A percentile compares a stretch with the other conserved stretches of the same genome.
Evolutionary conservation across 306 rosid species (phyloP).

Genomic region (Albizia julibrissin): DNA sequence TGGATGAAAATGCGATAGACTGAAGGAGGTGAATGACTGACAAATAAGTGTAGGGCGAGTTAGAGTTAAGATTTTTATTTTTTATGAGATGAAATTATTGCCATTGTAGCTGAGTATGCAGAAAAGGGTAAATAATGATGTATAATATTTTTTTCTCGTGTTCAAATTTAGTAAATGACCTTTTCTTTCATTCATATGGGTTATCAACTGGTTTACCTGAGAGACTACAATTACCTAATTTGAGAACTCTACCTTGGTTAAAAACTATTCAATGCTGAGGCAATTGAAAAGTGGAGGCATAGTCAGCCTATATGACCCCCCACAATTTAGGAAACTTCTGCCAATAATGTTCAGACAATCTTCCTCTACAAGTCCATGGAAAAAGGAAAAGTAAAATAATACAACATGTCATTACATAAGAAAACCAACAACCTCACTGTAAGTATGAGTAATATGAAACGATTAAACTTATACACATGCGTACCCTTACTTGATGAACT

Average conservation of each 20-base stretch:
- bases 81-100: conserved; percentile 9
- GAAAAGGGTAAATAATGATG: not conserved
- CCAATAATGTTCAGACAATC: no score
- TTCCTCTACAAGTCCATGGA: no score
- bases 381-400: no score
- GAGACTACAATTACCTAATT: conserved; percentile 82
- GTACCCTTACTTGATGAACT: no score
- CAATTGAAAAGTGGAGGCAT: conserved; percentile 30
- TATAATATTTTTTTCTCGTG: conserved; percentile 2
- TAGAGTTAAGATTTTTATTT: not conserved
- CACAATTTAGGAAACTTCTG: no score
- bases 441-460: no score
- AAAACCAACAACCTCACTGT: no score
- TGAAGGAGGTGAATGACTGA: conserved; percentile 8
- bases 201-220: conserved; percentile 98
- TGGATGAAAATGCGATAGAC: conserved; percentile 24
- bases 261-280: conserved; percentile 93
- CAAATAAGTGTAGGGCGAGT: not conserved
- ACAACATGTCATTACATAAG: no score
- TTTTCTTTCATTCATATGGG: conserved; percentile 45
- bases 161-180: not conserved
- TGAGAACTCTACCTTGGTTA: conserved; percentile 96
- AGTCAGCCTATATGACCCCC: no score
- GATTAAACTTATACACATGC: no score
- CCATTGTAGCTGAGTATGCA: not conserved